These are phyloP conservation scores for Cavenderia fasciculata DNA, from an alignment of 78 protist genomes.

Conservation along the genomic window DNA sequence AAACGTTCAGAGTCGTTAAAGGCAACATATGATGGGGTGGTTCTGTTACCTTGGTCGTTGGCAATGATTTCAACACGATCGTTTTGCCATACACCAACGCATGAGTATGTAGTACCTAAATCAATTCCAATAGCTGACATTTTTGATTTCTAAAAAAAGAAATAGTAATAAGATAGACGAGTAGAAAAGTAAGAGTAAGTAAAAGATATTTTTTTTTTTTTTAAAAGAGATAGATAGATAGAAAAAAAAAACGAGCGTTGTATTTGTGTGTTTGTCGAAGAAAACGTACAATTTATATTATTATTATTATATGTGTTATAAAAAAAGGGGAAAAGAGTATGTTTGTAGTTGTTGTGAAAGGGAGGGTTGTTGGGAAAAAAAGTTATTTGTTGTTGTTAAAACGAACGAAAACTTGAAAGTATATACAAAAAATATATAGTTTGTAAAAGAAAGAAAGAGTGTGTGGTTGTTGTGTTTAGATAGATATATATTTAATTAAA, in stretches of 20 bases:
- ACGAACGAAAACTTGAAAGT: too few species aligned
- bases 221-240: neutral
- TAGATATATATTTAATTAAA: neutral
- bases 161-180: too few species aligned
- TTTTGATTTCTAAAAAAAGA: too few species aligned
- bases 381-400: too few species aligned
- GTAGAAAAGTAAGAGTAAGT: too few species aligned
- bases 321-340: too few species aligned
- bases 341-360: too few species aligned
- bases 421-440: too few species aligned
- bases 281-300: neutral
- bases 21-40: slow-evolving; percentile 99
- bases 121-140: slow-evolving; percentile 93
- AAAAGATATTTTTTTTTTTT: too few species aligned
- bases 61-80: slow-evolving; percentile 97
- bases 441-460: neutral
- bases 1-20: slow-evolving; percentile 96
- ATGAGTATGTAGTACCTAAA: slow-evolving; percentile 96
- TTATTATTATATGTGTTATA: neutral
- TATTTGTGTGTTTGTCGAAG: neutral
- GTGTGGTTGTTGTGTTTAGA: neutral
- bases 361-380: too few species aligned
- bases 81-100: slow-evolving; percentile 94
- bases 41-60: slow-evolving; percentile 99
- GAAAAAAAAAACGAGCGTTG: neutral